Evolutionary conservation across 1,284 basidiomycete species (phyloP).

Genomic region (Hypsizygus ulmarius): DNA sequence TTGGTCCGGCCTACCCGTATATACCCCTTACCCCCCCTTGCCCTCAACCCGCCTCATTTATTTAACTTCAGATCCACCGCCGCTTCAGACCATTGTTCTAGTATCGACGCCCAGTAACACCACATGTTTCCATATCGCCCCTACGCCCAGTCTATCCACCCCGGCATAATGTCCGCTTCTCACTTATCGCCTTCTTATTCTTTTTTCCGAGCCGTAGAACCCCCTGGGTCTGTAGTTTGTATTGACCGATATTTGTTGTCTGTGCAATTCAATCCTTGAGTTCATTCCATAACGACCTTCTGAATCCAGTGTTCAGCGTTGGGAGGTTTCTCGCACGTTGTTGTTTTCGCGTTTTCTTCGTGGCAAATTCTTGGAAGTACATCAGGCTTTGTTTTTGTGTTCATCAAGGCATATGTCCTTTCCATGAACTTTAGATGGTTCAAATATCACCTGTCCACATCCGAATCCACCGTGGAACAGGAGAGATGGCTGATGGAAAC

Average conservation of each 20-base stretch:
- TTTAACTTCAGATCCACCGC: background rate
- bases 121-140: conserved; percentile 7
- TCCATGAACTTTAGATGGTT: no score
- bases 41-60: conserved; percentile 4
- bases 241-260: background rate
- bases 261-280: no score
- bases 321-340: no score
- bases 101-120: conserved; percentile 10
- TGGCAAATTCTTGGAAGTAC: no score
- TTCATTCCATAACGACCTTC: no score
- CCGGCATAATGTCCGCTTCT: conserved; percentile 8
- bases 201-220: background rate
- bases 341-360: no score
- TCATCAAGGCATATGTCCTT: no score
- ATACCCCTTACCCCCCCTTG: conserved; percentile 11
- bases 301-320: no score
- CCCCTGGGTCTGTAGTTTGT: conserved; percentile 14
- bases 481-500: no score
- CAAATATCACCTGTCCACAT: no score
- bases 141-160: conserved; percentile 6
- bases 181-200: conserved; percentile 1
- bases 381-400: no score
- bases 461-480: no score
- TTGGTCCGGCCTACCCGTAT: background rate
- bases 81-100: conserved; percentile 10